Evolutionary conservation across 176 grass and related monocot genomes (phyloP).

Genomic region (Bolboschoenus planiculmis): DNA sequence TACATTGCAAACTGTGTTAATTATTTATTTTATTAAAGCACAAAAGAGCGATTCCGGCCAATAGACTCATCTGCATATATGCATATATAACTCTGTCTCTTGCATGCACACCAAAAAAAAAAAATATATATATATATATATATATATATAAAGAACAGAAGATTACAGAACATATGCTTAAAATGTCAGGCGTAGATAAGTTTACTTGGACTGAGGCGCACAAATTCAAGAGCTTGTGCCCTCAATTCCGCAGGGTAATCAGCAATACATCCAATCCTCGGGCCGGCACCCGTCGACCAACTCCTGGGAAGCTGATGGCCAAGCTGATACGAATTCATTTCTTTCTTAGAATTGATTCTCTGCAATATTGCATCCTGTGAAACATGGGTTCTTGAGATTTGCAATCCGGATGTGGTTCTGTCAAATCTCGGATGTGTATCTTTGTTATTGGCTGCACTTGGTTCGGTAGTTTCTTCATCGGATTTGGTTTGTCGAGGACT

Average conservation of each 20-base stretch:
- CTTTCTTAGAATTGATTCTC: slow-evolving; percentile 61
- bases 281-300: slow-evolving; percentile 60
- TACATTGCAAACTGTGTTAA: not conserved
- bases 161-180: not conserved
- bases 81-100: not conserved
- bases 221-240: slow-evolving; percentile 47
- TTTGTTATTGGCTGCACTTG: not conserved
- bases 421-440: not conserved
- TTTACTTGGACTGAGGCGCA: slow-evolving; percentile 33
- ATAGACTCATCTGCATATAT: not conserved
- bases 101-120: not conserved
- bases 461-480: slow-evolving; percentile 12
- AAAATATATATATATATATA: not conserved
- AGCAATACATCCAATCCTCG: slow-evolving; percentile 60
- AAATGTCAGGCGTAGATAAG: not conserved
- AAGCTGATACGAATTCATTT: slow-evolving; percentile 53
- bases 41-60: not conserved
- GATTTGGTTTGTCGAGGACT: slow-evolving; percentile 24
- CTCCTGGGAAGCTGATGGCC: slow-evolving; percentile 46
- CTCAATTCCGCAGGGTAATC: slow-evolving; percentile 64
- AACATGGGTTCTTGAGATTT: slow-evolving; percentile 13
- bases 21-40: not conserved
- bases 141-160: not conserved
- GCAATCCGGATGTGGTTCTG: slow-evolving; percentile 31
- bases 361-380: slow-evolving; percentile 40